Evolutionary conservation across 2,329 filamentous ascomycete species (phyloP).

Genomic region (Phialophora tarda): DNA sequence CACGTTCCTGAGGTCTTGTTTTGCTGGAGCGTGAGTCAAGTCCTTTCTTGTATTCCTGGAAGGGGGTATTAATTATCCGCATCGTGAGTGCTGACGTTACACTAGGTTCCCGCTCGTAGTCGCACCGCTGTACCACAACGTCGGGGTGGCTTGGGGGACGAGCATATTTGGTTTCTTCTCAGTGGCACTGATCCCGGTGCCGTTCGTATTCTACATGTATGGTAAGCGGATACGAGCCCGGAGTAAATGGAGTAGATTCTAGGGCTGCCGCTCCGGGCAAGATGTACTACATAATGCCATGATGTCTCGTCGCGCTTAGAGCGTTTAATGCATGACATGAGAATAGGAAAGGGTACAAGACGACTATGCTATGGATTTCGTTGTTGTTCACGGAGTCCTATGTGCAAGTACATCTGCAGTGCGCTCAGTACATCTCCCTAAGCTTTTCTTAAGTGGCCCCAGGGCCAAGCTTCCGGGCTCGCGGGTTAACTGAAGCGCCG

Average conservation of each 20-base stretch:
- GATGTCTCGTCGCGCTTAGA: not conserved
- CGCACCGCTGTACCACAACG: conserved; percentile 51
- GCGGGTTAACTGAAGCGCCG: too few species aligned
- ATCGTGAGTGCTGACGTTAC: not conserved
- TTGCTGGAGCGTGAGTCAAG: conserved; percentile 47
- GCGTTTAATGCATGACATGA: not conserved
- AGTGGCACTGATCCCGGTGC: conserved; percentile 52
- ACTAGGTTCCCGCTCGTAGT: conserved; percentile 55
- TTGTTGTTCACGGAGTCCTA: not conserved
- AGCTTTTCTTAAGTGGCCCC: not conserved
- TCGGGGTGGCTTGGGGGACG: conserved; percentile 57
- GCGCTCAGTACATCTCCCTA: not conserved
- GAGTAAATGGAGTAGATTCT: conserved; percentile 46
- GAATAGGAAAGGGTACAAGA: not conserved
- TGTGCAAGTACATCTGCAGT: not conserved
- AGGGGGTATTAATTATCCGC: not conserved
- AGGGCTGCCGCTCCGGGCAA: not conserved
- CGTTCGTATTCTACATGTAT: conserved; percentile 53
- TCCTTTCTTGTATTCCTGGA: not conserved
- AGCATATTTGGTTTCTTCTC: conserved; percentile 55
- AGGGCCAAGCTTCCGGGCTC: too few species aligned
- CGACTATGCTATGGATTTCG: not conserved
- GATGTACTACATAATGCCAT: not conserved
- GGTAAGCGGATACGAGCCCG: conserved; percentile 48
- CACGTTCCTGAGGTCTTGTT: conserved; percentile 54